phyloP scores from a whole-genome alignment of 73 alveolate species.

The Paramecium primaurelia region DNA sequence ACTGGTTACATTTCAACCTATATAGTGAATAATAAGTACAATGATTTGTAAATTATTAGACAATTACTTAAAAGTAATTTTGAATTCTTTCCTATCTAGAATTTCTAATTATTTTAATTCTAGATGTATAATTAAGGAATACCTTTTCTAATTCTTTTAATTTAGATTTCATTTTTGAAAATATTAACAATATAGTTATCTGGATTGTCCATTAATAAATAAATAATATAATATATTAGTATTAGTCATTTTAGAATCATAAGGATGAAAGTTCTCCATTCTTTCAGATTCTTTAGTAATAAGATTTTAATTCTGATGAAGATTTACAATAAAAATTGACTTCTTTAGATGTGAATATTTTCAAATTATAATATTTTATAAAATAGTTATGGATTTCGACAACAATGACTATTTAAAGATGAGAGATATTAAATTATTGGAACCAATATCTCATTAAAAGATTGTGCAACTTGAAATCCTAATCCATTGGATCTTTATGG shows the following conservation, averaged over 20 bases:
- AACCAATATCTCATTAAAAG: not conserved
- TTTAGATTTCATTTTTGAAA: constrained; percentile 30
- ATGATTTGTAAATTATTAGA: not conserved
- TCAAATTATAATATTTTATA: not conserved
- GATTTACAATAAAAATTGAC: not conserved
- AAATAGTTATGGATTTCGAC: not conserved
- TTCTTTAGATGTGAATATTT: not conserved
- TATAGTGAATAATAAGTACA: not conserved
- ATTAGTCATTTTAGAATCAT: not conserved
- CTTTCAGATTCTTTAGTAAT: not conserved
- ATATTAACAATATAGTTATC: not conserved
- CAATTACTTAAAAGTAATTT: not conserved
- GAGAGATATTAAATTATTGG: not conserved
- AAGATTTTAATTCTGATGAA: not conserved
- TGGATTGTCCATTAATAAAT: not conserved
- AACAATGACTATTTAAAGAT: not conserved
- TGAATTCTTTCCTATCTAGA: not conserved
- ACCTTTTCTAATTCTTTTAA: constrained; percentile 24
- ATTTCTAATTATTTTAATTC: not conserved
- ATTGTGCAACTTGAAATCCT: not conserved
- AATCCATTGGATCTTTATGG: constrained; percentile 3
- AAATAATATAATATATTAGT: not conserved
- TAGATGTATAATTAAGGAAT: not conserved
- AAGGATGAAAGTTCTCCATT: not conserved
- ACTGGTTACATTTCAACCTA: constrained; percentile 30